phyloP scores from a whole-genome alignment of 257 asterid species.

The Rubia yunnanensis region DNA sequence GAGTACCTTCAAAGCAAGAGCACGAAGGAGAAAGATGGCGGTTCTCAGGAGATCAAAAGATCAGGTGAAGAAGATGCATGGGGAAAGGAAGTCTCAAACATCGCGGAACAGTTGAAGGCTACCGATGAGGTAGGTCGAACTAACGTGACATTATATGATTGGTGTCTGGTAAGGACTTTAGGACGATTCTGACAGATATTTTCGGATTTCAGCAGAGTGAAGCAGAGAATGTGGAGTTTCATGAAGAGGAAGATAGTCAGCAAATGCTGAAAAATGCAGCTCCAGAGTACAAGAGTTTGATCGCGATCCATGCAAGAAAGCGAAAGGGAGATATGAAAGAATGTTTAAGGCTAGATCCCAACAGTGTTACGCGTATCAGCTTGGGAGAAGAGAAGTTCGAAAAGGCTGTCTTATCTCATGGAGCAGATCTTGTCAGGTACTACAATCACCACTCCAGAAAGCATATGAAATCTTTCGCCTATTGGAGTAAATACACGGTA shows the following conservation, averaged over 20 bases:
- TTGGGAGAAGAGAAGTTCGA: conserved; percentile 74
- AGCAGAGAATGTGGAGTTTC: conserved; percentile 19
- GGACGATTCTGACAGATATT: not conserved
- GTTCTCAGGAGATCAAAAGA: conserved; percentile 17
- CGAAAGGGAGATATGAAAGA: conserved; percentile 51
- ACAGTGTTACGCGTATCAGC: conserved; percentile 60
- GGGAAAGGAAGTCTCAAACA: conserved; percentile 51
- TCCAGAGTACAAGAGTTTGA: conserved; percentile 51
- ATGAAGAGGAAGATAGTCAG: conserved; percentile 32
- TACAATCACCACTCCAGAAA: not conserved
- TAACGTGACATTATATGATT: not conserved
- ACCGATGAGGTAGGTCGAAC: conserved; percentile 18
- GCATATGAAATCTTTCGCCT: not conserved
- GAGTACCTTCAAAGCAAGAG: conserved; percentile 43
- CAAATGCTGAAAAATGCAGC: conserved; percentile 23
- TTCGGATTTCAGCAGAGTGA: conserved; percentile 17
- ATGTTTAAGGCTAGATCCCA: conserved; percentile 41
- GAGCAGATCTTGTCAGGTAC: conserved; percentile 56
- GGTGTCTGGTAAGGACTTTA: too few species aligned
- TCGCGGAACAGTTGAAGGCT: not conserved
- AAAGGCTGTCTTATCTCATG: conserved; percentile 53
- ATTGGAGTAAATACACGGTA: too few species aligned
- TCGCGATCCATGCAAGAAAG: conserved; percentile 53
- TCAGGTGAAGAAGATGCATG: conserved; percentile 44
- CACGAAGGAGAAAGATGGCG: conserved; percentile 20